Conservation (phyloP, 2,329 filamentous ascomycete genomes). For the Scopulariopsis brevicaulis region DNA sequence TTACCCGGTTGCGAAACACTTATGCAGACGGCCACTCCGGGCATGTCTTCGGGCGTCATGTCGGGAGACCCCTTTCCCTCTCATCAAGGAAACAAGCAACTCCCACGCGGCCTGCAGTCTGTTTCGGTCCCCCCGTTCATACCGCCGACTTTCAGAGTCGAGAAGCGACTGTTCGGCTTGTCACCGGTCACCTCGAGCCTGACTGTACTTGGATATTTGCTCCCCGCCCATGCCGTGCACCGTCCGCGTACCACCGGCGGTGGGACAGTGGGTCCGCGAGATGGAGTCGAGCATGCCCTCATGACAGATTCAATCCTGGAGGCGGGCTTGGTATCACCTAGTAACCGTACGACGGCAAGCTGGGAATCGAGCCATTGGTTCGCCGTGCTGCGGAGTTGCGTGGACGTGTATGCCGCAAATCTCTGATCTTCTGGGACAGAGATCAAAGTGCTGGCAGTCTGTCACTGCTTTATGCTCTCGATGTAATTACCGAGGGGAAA, state of each 20-base stretch:
- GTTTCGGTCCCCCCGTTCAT: background rate
- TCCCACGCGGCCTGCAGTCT: background rate
- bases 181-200: background rate
- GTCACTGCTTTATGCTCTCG: too few relatives aligned
- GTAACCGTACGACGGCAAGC: background rate
- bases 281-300: background rate
- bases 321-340: background rate
- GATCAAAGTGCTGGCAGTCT: too few relatives aligned
- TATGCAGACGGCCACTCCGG: background rate
- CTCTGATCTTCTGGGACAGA: background rate
- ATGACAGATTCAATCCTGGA: background rate
- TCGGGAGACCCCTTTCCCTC: background rate
- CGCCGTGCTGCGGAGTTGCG: background rate
- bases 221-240: background rate
- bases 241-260: background rate
- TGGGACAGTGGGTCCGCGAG: background rate
- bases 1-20: background rate
- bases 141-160: background rate
- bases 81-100: background rate
- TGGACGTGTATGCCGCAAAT: background rate
- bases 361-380: background rate
- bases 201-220: background rate
- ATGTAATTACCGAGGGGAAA: too few relatives aligned
- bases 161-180: background rate
- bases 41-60: background rate